These are phyloP conservation scores for Tetracladium setigerum DNA, from an alignment of 495 filamentous ascomycete species.

Conservation along the genomic window DNA sequence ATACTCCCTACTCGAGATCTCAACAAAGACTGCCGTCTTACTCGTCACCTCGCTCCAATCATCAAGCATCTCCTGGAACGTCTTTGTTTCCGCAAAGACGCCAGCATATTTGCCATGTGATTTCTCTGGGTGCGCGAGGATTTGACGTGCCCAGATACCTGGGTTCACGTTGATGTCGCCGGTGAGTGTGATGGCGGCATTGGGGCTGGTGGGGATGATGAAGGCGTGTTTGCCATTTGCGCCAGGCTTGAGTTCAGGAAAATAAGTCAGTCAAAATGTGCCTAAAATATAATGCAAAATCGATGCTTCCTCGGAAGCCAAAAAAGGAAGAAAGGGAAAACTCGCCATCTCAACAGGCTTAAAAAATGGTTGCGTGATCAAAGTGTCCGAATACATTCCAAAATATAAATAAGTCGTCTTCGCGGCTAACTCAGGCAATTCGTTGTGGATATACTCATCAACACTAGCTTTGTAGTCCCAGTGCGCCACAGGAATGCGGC, in stretches of 20 bases:
- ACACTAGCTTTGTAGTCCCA: conserved; percentile 31
- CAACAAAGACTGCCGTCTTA: background rate
- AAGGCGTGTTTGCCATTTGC: background rate
- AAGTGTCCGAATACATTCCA: conserved; percentile 22
- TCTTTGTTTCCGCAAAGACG: background rate
- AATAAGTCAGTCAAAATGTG: too few relatives aligned
- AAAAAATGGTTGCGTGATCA: background rate
- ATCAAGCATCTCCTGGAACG: background rate
- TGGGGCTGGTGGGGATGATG: background rate
- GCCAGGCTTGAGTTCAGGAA: background rate
- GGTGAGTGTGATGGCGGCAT: background rate
- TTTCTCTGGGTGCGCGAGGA: background rate
- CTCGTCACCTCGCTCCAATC: background rate
- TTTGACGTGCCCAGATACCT: background rate
- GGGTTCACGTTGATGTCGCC: background rate
- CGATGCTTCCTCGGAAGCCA: too few relatives aligned
- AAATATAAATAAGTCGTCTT: conserved; percentile 33
- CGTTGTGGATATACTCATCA: conserved; percentile 26
- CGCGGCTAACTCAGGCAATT: conserved; percentile 28
- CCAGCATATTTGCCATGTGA: background rate
- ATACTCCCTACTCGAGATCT: too few relatives aligned
- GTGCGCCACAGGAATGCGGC: conserved; percentile 28
- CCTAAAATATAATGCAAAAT: too few relatives aligned
- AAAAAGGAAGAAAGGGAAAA: too few relatives aligned
- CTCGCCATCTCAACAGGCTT: background rate